phyloP scores from a whole-genome alignment of 202 grass and related monocot species.

The Elaeis oleifera region DNA sequence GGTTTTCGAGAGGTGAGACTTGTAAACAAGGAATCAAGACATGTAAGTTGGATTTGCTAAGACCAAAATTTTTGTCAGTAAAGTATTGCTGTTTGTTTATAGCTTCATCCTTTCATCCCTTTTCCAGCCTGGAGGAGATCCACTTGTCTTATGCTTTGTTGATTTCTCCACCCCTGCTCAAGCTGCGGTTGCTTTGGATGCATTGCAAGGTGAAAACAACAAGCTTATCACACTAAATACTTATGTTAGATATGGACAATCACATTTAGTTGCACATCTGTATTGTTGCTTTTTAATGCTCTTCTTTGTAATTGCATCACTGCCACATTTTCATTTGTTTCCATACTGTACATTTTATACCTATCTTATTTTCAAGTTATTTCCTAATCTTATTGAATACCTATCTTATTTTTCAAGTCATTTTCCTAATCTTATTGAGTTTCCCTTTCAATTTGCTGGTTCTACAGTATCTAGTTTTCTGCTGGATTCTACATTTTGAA shows the following conservation, averaged over 20 bases:
- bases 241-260: constrained; percentile 8
- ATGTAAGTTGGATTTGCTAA: constrained; percentile 41
- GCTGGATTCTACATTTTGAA: no score
- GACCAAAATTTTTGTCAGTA: no score
- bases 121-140: constrained; percentile 65
- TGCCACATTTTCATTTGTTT: neutral
- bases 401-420: no score
- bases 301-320: neutral
- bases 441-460: no score
- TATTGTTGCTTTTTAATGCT: constrained; percentile 17
- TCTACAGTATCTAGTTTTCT: no score
- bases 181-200: constrained; percentile 85
- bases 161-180: constrained; percentile 80
- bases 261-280: constrained; percentile 6
- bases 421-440: no score
- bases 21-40: constrained; percentile 93
- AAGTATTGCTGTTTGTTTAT: no score
- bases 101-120: constrained; percentile 14
- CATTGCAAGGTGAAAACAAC: constrained; percentile 81
- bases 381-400: no score
- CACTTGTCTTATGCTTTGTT: constrained; percentile 86
- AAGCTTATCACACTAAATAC: constrained; percentile 12
- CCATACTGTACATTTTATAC: neutral
- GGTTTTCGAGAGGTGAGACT: constrained; percentile 82
- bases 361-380: neutral